Evolutionary conservation across 306 rosid genomes (phyloP).

Genomic region (Trifolium dubium): DNA sequence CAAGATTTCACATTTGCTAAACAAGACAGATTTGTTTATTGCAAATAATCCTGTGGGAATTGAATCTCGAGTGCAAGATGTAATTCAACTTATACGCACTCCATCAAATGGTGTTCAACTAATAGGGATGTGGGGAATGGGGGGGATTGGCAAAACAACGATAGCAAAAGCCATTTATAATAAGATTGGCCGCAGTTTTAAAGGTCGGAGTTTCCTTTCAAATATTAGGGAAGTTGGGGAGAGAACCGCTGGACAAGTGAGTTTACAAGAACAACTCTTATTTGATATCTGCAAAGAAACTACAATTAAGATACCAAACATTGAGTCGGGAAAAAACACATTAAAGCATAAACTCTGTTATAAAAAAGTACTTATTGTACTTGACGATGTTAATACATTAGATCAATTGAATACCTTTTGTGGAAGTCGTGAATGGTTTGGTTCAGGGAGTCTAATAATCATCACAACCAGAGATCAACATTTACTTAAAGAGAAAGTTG

Average conservation of each 20-base stretch:
- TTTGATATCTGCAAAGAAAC: not conserved
- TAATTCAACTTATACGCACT: not conserved
- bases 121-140: constrained; percentile 31
- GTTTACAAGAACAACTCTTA: constrained; percentile 26
- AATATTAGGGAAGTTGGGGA: not conserved
- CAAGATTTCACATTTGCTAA: not conserved
- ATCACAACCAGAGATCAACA: not conserved
- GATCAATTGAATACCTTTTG: not conserved
- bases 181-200: not conserved
- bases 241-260: not conserved
- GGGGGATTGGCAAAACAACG: constrained; percentile 1
- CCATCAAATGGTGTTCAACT: not conserved
- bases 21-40: constrained; percentile 9
- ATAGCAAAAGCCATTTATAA: constrained; percentile 4
- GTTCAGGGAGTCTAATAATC: not conserved
- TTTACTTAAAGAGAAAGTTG: not conserved
- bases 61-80: not conserved
- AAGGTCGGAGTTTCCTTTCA: not conserved
- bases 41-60: constrained; percentile 25
- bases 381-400: not conserved
- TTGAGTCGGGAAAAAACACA: not conserved
- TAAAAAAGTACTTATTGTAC: not conserved
- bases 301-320: not conserved
- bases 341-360: not conserved
- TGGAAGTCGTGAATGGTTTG: not conserved